A percentile compares a stretch with the other conserved stretches of the same genome.
Conservation (phyloP, 305 asterid species). For the Fraxinus ornus region DNA sequence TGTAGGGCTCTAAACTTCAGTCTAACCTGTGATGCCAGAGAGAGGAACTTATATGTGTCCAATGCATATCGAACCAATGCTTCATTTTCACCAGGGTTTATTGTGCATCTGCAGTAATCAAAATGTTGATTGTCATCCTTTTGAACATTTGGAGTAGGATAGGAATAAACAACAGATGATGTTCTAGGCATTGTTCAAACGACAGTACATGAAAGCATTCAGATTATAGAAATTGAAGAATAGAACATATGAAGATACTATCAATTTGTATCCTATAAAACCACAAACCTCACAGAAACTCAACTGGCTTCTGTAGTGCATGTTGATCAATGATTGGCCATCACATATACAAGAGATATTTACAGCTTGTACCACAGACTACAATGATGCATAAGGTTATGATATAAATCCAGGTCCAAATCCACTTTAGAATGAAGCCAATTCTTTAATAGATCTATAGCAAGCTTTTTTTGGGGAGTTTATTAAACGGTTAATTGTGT, state of each 20-base stretch:
- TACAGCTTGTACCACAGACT: not conserved
- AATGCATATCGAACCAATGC: constrained; percentile 91
- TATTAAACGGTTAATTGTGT: not conserved
- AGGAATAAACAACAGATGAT: not conserved
- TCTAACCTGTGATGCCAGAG: constrained; percentile 86
- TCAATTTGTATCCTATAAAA: not conserved
- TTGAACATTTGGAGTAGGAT: not conserved
- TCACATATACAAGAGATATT: not conserved
- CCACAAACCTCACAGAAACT: not conserved
- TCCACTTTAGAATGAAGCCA: not conserved
- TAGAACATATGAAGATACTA: not conserved
- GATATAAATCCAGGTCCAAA: not conserved
- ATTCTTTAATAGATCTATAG: not conserved
- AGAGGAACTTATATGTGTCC: constrained; percentile 74
- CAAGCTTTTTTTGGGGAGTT: not conserved
- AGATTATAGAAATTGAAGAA: not conserved
- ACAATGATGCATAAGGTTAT: not conserved
- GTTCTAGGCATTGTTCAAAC: not conserved
- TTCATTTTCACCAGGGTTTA: constrained; percentile 99
- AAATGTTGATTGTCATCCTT: constrained; percentile 18
- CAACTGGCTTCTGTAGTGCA: not conserved
- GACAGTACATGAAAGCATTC: not conserved
- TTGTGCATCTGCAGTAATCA: constrained; percentile 72
- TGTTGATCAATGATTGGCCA: not conserved
- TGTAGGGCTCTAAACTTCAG: not conserved